Base-by-base conservation (phyloP, 2,329 filamentous ascomycete genomes). In the Pezicula radicicola region DNA sequence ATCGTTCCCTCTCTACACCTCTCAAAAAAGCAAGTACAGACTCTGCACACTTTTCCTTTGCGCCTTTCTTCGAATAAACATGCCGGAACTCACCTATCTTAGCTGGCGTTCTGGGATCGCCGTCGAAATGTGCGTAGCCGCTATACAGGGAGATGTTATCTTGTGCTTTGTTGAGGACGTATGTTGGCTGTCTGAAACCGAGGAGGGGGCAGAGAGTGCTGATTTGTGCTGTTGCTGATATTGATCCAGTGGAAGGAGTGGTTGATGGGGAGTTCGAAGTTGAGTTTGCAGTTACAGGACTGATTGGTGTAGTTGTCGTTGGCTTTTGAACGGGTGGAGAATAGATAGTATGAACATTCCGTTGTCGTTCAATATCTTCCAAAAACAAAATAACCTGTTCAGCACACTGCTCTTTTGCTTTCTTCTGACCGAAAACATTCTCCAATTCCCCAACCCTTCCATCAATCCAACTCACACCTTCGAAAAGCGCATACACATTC, bases 1-100 rank as follows among this genome's bases (percentile, higher is more conserved):
- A 36, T 35, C 65, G 57, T 48, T 61, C 54, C 19, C 53, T 55
- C 47, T 67, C 62, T 35, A 76, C 66, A 15, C 62, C 63, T 48
- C 65, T 61, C 42, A 79, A 57, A 42, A 75, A 66, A 25, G 49
- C 58, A 28, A 74, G 50, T 9, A 76, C 69, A 33, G 64, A 50
- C 51, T 66, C 61, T n/a, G 76, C 76, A 62, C 75, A 72, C 54
- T 71, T 69, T 52, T 79, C 73, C 61, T 73, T 77, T 0, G 75
- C 75, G 45, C 67, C 73, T 63, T 76, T 77, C 67, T 72, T 74
- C 3, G 77, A 77, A 54, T 65, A 73, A 0, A 79, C 63, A 49
- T 71, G 65, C 0, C 63, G 54, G 2, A 75, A 70, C 49, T 71
- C 62, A 21, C 73, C 76, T 16, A 79, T 59, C 3, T 68, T 64